phyloP scores from a whole-genome alignment of 371 early-diverging fungal genomes.

The Mucor circinelloides region DNA sequence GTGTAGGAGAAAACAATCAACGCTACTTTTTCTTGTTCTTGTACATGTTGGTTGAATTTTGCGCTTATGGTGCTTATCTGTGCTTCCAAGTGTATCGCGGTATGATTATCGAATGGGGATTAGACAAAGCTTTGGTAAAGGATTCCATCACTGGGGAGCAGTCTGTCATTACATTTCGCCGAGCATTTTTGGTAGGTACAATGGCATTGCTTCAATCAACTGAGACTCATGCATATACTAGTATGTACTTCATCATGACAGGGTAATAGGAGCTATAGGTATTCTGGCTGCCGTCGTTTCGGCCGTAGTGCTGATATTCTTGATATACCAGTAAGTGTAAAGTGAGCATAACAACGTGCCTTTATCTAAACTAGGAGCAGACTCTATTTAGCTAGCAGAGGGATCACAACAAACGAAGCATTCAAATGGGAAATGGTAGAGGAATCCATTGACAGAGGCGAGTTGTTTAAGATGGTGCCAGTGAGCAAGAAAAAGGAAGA shows the following conservation, averaged over 20 bases:
- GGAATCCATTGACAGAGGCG: constrained; percentile 66
- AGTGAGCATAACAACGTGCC: not conserved
- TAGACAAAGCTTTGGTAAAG: constrained; percentile 40
- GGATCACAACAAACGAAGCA: constrained; percentile 77
- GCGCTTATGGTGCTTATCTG: constrained; percentile 68
- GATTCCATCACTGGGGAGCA: constrained; percentile 39
- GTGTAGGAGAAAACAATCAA: constrained; percentile 75
- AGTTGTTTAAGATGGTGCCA: constrained; percentile 40
- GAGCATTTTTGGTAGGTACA: constrained; percentile 46
- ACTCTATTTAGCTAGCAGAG: constrained; percentile 61
- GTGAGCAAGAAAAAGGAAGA: not conserved
- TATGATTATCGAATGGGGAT: constrained; percentile 55
- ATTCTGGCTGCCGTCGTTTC: constrained; percentile 64
- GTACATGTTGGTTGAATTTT: constrained; percentile 59
- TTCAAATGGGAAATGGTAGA: constrained; percentile 77
- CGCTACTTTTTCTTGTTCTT: constrained; percentile 74
- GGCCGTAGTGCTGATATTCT: constrained; percentile 62
- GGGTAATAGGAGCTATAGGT: constrained; percentile 62
- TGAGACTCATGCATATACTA: constrained; percentile 15
- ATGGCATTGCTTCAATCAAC: not conserved
- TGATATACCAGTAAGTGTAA: constrained; percentile 59
- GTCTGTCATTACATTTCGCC: constrained; percentile 35
- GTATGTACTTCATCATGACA: constrained; percentile 63
- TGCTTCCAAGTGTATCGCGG: constrained; percentile 60
- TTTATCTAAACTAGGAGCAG: constrained; percentile 9